Conservation (phyloP, 305 asterid genomes). For the Solanum chacoense region DNA sequence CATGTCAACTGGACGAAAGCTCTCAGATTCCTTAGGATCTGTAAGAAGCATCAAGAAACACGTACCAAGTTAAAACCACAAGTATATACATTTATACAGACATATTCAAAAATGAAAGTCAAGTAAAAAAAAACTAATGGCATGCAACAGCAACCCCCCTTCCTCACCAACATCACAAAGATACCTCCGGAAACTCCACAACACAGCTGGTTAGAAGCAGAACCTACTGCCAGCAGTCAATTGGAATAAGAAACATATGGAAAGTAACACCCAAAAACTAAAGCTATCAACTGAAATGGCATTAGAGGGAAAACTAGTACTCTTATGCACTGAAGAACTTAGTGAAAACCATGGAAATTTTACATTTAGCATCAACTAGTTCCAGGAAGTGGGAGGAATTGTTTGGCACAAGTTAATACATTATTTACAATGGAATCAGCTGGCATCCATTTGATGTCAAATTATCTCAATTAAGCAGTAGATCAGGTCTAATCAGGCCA, state of each 20-base stretch:
- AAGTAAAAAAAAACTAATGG: not conserved
- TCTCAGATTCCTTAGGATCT: constrained; percentile 63
- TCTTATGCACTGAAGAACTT: not conserved
- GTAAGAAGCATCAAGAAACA: constrained; percentile 6
- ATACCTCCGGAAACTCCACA: not conserved
- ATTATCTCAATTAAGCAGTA: not conserved
- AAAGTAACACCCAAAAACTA: not conserved
- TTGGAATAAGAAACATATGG: not conserved
- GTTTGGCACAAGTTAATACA: not conserved
- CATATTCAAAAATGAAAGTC: not conserved
- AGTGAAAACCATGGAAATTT: not conserved
- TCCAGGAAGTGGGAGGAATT: not conserved
- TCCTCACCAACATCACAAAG: not conserved
- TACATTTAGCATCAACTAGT: not conserved
- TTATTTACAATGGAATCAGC: not conserved
- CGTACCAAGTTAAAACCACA: not conserved
- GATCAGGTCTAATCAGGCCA: not conserved
- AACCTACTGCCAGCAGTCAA: not conserved
- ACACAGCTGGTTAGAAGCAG: not conserved
- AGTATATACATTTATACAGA: not conserved
- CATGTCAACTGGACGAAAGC: constrained; percentile 54
- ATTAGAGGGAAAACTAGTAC: not conserved
- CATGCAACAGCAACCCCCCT: not conserved
- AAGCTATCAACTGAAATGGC: not conserved
- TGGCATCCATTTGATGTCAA: not conserved